phyloP scores from a whole-genome alignment of 1,139 yeast species.

The Geotrichum histeridarum region DNA sequence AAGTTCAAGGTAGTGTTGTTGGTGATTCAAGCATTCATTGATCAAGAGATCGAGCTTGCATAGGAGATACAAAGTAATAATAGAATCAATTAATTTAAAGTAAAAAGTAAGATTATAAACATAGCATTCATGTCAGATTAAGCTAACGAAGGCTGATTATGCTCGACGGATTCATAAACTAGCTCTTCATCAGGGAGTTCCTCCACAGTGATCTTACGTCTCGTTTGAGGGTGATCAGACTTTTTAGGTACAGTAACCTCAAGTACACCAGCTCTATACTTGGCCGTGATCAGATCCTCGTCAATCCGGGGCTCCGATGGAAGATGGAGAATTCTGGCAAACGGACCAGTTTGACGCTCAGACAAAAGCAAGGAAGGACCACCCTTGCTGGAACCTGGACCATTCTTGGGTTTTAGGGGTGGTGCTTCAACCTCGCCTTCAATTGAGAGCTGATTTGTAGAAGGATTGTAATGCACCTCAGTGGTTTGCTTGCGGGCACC shows the following conservation, averaged over 20 bases:
- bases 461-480: slow-evolving; percentile 52
- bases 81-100: too few species aligned
- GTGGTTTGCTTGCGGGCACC: slow-evolving; percentile 51
- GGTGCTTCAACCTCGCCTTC: slow-evolving; percentile 41
- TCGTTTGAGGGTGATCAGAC: neutral
- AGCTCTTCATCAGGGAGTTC: slow-evolving; percentile 15
- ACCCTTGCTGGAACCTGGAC: neutral
- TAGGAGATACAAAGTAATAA: too few species aligned
- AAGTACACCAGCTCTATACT: slow-evolving; percentile 48
- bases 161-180: slow-evolving; percentile 1
- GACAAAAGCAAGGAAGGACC: slow-evolving; percentile 5
- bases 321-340: slow-evolving; percentile 51
- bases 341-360: slow-evolving; percentile 24
- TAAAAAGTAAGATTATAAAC: too few species aligned
- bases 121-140: too few species aligned
- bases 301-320: slow-evolving; percentile 49
- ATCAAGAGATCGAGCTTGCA: too few species aligned
- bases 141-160: neutral
- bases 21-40: neutral
- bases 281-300: slow-evolving; percentile 51
- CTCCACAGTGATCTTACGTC: slow-evolving; percentile 16
- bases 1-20: too few species aligned
- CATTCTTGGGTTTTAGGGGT: slow-evolving; percentile 1
- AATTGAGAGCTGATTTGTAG: slow-evolving; percentile 45
- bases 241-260: slow-evolving; percentile 48